A percentile compares a stretch with the other conserved stretches of the same genome.
phyloP scores from a whole-genome alignment of 169 alveolate species.

The Eimeria falciformis region DNA sequence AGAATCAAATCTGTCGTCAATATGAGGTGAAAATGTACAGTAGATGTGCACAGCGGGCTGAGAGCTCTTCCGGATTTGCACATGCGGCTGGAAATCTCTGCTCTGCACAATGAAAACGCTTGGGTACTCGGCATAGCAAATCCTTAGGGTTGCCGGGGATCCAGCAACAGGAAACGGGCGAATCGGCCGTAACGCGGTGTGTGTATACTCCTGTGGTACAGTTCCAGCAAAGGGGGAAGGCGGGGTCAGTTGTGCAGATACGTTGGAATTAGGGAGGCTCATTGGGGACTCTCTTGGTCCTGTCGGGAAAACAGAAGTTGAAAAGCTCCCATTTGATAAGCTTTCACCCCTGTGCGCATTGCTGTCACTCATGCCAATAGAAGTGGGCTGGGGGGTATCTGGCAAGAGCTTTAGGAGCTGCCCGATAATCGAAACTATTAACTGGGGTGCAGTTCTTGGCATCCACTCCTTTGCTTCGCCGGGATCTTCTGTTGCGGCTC shows the following conservation, averaged over 20 bases:
- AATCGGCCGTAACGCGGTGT: background rate
- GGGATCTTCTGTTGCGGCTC: slow-evolving; percentile 23
- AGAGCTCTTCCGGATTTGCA: slow-evolving; percentile 13
- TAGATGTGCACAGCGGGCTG: slow-evolving; percentile 48
- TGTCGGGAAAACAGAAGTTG: background rate
- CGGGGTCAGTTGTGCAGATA: background rate
- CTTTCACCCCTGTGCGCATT: background rate
- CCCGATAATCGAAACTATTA: background rate
- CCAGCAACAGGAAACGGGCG: background rate
- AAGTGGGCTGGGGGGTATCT: background rate
- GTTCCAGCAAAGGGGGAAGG: background rate
- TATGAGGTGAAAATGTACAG: background rate
- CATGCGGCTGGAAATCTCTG: background rate
- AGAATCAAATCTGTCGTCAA: slow-evolving; percentile 10
- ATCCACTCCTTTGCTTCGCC: background rate
- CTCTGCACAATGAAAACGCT: slow-evolving; percentile 15
- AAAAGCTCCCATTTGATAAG: background rate
- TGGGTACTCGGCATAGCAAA: slow-evolving; percentile 31
- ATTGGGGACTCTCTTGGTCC: too few relatives aligned
- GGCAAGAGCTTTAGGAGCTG: slow-evolving; percentile 37
- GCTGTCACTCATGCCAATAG: background rate
- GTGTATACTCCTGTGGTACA: background rate
- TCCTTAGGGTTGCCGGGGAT: background rate
- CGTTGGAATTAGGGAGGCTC: background rate
- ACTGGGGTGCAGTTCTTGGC: slow-evolving; percentile 22